phyloP scores from a whole-genome alignment of 2,329 filamentous ascomycete species.

The Pseudohalonectria lignicola region DNA sequence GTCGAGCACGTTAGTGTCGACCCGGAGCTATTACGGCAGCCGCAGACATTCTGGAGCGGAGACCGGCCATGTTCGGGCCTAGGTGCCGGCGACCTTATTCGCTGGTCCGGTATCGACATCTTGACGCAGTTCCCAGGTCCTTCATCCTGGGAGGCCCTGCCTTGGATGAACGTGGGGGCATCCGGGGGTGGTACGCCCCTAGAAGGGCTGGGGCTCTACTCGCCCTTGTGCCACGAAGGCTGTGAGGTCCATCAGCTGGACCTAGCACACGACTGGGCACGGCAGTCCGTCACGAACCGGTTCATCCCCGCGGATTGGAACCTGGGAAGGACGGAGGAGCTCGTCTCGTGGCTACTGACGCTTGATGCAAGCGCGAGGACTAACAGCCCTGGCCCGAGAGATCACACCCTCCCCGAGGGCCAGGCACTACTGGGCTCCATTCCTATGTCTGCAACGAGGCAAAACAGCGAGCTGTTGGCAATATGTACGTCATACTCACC shows the following conservation, averaged over 20 bases:
- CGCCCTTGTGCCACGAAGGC: neutral
- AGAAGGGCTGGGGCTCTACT: neutral
- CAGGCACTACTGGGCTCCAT: slow-evolving; percentile 9
- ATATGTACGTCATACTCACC: slow-evolving; percentile 36
- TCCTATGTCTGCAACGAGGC: slow-evolving; percentile 27
- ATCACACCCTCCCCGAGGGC: neutral
- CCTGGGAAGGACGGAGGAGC: neutral
- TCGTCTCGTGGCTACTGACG: slow-evolving; percentile 2
- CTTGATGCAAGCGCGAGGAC: neutral
- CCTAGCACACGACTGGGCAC: neutral
- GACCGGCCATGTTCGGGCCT: neutral
- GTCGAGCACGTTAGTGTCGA: no score
- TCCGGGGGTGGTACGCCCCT: no score
- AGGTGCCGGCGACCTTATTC: slow-evolving; percentile 6
- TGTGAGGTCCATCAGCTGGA: neutral
- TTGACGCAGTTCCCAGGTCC: slow-evolving; percentile 7
- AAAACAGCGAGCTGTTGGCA: slow-evolving; percentile 35
- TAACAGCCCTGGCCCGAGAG: neutral
- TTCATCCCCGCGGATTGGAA: neutral
- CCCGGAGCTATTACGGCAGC: no score
- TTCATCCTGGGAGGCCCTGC: slow-evolving; percentile 5
- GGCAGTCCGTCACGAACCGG: neutral
- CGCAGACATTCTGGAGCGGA: no score
- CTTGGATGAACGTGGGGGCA: no score
- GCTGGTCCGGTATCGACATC: slow-evolving; percentile 14